Evolutionary conservation across 352 stramenopile genomes (phyloP), one percentile per base, ranked within the genome.

Genomic region (Globisporangium iwayamae): DNA sequence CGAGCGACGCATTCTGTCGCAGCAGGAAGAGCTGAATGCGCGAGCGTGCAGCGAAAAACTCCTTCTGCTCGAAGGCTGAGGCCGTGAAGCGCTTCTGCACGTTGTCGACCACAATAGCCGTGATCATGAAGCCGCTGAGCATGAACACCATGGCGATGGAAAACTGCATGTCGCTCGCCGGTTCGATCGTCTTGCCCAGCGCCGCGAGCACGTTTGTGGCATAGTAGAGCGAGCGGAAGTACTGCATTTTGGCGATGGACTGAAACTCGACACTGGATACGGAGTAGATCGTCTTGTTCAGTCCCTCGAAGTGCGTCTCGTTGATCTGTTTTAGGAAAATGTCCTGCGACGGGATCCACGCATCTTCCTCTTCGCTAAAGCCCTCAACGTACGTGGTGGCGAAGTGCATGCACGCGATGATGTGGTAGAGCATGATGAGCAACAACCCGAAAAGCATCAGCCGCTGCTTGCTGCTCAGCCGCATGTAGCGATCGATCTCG

Each of bases 21-120:
- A 68, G 70, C 32, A 83, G 62, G 62, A 83, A 83, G 0, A 76
- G 55, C 48, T 80, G 70, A 11, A 83, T 79, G 1, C 72, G 61
- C 8, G 70, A 69, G 18, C 75, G 70, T 9, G 54, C 72, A 2
- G 71, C 69, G n/a, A 75, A 71, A 48, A 83, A 83, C 47, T 79
- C 59, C 47, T 80, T 83, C 43, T 83, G 70, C 43, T 83, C 75
- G 25, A 70, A 64, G 4, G 75, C 75, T 0, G 72, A 79, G 1
- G 75, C 72, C 2, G 75, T 79, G 47, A 83, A 76, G 11, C 70
- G 72, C 59, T 83, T 83, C 18, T 83, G 75, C 1, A 83, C 75
- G 3, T 72, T 74, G 56, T 83, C 75, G 10, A 83, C 67, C 32
- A 83, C 68, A 10, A 78, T 66, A 0, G 72, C 72, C 3, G 74